Base-by-base conservation (phyloP, 176 grass and related monocot species). In the Carex parvula region DNA sequence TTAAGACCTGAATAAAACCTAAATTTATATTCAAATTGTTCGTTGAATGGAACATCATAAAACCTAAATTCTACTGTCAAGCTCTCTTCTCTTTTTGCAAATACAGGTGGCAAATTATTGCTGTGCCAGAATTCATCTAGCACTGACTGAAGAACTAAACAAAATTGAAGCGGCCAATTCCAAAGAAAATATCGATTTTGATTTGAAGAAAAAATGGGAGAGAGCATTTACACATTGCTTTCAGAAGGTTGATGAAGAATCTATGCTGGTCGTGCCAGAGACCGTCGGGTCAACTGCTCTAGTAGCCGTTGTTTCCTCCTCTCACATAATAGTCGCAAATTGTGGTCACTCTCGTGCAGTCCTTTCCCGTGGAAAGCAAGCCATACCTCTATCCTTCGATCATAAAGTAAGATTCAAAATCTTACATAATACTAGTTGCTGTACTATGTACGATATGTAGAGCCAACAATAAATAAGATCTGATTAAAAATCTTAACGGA, bases 341-440 rank as follows among this genome's bases (percentile, higher is more conserved):
- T 92, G 88, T 29, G 90, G 90, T 18, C 88, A 95, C 83, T 92
- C 93, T 2, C 86, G 93, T 21, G 93, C 81, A 0, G 90, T 92
- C 57, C 93, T 92, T 81, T 89, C 79, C 73, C 82, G 86, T 14
- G 88, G 86, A 29, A 92, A 94, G 80, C 58, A 87, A 61, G 79
- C 88, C 16, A 21, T 89, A 52, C 76, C 84, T 52, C 71, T 94
- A 53, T 90, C 90, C 15, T 4, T 72, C 5, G 90, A 94, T 89
- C 93, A 92, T 84, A 94, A 94, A 84, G 90, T 85, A 85, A 80
- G 10, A 16, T 42, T 20, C n/a, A 26, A 24, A 24, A 26, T 11
- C 61, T 64, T 22, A 3, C 61, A 24, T 64, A 21, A 64, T 29
- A 12, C 8, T 64, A 26, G 21, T 26, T 58, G 6, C 17, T 18